Base-by-base conservation (phyloP, 305 asterid genomes). In the Striga hermonthica region DNA sequence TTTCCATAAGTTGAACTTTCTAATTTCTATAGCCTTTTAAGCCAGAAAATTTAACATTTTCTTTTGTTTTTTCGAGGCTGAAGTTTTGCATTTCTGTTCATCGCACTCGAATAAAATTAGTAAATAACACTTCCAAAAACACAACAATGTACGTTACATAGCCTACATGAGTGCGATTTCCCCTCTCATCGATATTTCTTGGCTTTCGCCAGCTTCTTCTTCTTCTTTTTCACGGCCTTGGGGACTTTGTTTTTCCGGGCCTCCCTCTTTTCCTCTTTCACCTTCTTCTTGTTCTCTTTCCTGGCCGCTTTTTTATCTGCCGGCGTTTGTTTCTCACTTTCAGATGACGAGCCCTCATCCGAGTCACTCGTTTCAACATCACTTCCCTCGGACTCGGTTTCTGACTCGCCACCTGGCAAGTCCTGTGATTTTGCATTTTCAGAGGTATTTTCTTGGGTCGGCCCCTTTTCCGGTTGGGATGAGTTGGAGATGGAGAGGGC, bases 241-340 rank as follows among this genome's bases (percentile, higher is more conserved):
- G 94, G 96, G 22, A 89, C 74, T 77, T 92, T 92, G 57, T 28
- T 70, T 75, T 92, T 89, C 10, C 94, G 78, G 1, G 97, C 76
- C 74, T 92, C 97, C 68, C 97, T 80, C 74, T 86, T 87, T 69
- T 90, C 97, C 76, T 92, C 97, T 75, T 90, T 90, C 9, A 92
- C 97, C 70, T 82, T 92, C 90, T 86, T 92, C 83, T 87, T 93
- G 77, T 93, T 86, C 85, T 87, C 94, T 72, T 88, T 93, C 70
- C 97, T 76, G 4, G 94, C 94, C 14, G 90, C 77, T 81, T 80
- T 93, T 70, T 76, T 77, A 12, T 93, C 94, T 7, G 50, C 76
- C 31, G 81, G 77, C 0, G 87, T 80, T 69, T 66, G 82, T 73
- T 77, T 69, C 35, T 70, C 79, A 2, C 70, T 61, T 47, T 78